Base-by-base conservation (phyloP, 2,329 filamentous ascomycete genomes). In the Sarocladiaceae sp. region DNA sequence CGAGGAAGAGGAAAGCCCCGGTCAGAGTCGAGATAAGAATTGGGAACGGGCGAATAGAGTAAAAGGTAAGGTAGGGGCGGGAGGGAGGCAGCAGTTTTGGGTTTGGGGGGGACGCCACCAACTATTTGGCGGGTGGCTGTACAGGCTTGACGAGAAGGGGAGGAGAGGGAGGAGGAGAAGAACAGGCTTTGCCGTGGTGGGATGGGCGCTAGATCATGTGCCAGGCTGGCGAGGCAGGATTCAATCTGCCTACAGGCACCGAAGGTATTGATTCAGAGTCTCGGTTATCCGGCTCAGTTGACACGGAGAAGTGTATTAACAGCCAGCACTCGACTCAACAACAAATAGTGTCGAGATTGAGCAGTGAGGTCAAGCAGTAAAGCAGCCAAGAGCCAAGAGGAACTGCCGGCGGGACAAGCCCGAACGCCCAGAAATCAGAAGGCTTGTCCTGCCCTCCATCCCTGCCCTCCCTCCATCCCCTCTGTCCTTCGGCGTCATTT, bases 341-440 rank as follows among this genome's bases (percentile, higher is more conserved):
- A 37, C 35, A 15, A 37, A 6, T 37, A n/a, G 35, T 7, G 37
- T 6, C 37, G 22, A 25, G 7, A 17, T 42, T 22, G 37, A n/a
- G n/a, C n/a, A n/a, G n/a, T n/a, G n/a, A n/a, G n/a, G n/a, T n/a
- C n/a, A n/a, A n/a, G n/a, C n/a, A n/a, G n/a, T n/a, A n/a, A 42
- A 42, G 5, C 12, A 20, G 11, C 17, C 13, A 23, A 20, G 3
- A 48, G 44, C 44, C 44, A 48, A 48, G 44, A 31, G n/a, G 44
- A 26, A 48, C 25, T 48, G 44, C 44, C 26, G 44, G 26, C 44
- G 44, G 44, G 44, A 48, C 44, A 48, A 48, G 44, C 26, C 44
- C 44, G 26, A 33, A 10, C 33, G 26, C 44, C 28, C 26, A 31
- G 26, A 17, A 33, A 17, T 33, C 15, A 13, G 5, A 17, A 48